Percentiles rank a stretch among this genome's conserved stretches.
Conservation (phyloP, 176 grass and related monocot species). For the Triticum aestivum region IWGSC_CS_RefSeq_v2.1 NC_057805.1:17057901-17058400, state of each 20-base stretch:
- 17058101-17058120: conserved; percentile 80
- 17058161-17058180: conserved; percentile 10
- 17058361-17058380: background rate
- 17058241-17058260: background rate
- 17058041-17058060: conserved; percentile 59
- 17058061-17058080: conserved; percentile 90
- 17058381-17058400: background rate
- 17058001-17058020: conserved; percentile 2
- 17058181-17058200: background rate
- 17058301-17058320: background rate
- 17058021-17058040: background rate
- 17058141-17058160: conserved; percentile 67
- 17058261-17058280: background rate
- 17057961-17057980: background rate
- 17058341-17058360: background rate
- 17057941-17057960: background rate
- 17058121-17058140: conserved; percentile 75
- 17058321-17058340: background rate
- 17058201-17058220: background rate
- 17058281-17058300: background rate
- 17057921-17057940: background rate
- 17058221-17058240: background rate
- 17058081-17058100: conserved; percentile 93
- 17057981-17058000: background rate
- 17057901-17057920: background rate